phyloP scores from a whole-genome alignment of 257 asterid species.

The Phtheirospermum japonicum region DNA sequence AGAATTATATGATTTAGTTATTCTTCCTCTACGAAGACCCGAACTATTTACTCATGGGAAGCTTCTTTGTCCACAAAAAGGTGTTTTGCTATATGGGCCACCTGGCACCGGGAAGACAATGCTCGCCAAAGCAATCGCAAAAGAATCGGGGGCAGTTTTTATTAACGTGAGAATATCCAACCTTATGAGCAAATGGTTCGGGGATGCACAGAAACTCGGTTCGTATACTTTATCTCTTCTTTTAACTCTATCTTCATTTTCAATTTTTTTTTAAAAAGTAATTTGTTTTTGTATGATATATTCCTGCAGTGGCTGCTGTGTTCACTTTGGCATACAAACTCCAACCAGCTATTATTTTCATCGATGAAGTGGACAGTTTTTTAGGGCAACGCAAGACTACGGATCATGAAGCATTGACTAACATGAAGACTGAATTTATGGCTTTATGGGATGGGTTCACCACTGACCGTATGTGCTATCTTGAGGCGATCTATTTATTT shows the following conservation, averaged over 20 bases:
- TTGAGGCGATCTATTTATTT: not conserved
- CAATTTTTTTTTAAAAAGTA: no score
- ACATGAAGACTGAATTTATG: conserved; percentile 98
- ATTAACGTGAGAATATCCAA: conserved; percentile 80
- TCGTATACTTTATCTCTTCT: conserved; percentile 20
- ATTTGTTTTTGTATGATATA: conserved; percentile 3
- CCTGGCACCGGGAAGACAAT: conserved; percentile 99
- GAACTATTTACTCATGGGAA: conserved; percentile 84
- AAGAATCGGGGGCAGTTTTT: conserved; percentile 90
- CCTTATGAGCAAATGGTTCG: conserved; percentile 98
- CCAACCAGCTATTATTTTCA: conserved; percentile 96
- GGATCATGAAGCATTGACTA: conserved; percentile 80
- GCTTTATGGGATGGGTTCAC: conserved; percentile 99
- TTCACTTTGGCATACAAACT: conserved; percentile 92
- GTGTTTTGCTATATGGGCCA: conserved; percentile 91
- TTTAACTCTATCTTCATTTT: conserved; percentile 6
- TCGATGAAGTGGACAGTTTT: conserved; percentile 98
- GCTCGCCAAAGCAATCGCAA: conserved; percentile 99
- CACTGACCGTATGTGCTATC: conserved; percentile 64
- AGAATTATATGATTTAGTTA: conserved; percentile 75
- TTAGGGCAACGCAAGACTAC: conserved; percentile 85
- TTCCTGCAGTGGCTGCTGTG: conserved; percentile 80
- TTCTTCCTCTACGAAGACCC: conserved; percentile 85
- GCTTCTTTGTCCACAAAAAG: conserved; percentile 92
- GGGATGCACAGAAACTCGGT: conserved; percentile 98